Base-by-base conservation (phyloP, 2,329 filamentous ascomycete species). In the Raffaelea albimanens region DNA sequence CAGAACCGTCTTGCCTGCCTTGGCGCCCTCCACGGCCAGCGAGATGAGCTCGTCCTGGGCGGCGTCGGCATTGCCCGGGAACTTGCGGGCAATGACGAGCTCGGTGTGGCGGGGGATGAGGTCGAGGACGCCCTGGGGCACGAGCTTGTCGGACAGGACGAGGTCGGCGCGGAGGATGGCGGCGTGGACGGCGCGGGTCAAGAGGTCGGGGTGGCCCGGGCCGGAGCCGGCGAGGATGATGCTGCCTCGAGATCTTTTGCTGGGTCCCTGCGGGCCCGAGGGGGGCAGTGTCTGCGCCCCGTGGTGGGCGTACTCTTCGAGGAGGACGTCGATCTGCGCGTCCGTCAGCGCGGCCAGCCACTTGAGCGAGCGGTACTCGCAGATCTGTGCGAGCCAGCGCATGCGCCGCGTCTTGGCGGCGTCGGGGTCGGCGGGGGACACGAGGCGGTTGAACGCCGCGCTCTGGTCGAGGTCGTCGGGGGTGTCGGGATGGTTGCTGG, bases 361-460 rank as follows among this genome's bases (percentile, higher is more conserved):
- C 53, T 82, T 82, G 22, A 98, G 73, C 2, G 93, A 90, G 93
- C 93, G 98, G 67, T 98, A 98, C 69, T 98, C 93, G 73, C 93
- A 98, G 45, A 98, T 88, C 62, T 98, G 93, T 19, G 85, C 80
- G 1, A 98, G 72, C 93, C 93, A 98, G 49, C 93, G 79, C 72
- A 95, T 90, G 45, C 93, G 78, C 50, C 91, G 75, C 20, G 78
- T 89, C 61, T 88, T 88, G 16, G 81, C 78, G 3, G 83, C 83
- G 50, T 85, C 83, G 1, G 77, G 67, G 58, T 93, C 87, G 40
- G 82, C 80, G 42, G 87, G 82, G 0, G 75, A 78, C 7, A 97
- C 76, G 4, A 98, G 72, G 51, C 77, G 81, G 64, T 98, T 98
- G 65, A 98, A 96, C 0, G 75, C 77, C 1, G 90, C 80, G 16